Evolutionary conservation across 2,329 filamentous ascomycete genomes (phyloP).

Genomic region (Exophiala viscosa): DNA sequence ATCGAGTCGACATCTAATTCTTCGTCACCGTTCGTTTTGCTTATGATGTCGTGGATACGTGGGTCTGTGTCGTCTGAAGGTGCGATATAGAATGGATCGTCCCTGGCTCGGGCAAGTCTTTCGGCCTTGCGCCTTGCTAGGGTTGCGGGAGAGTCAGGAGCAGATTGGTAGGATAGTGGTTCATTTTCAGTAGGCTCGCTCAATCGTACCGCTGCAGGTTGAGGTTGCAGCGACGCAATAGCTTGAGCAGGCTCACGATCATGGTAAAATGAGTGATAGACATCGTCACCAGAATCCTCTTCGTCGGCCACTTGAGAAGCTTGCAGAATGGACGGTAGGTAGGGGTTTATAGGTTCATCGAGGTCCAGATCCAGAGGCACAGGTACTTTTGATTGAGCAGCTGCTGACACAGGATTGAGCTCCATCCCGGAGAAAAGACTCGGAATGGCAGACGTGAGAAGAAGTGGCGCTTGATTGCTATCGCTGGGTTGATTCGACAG

Average conservation of each 20-base stretch:
- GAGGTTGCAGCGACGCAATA: slow-evolving; percentile 21
- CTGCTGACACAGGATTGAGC: slow-evolving; percentile 80
- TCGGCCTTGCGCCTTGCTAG: slow-evolving; percentile 71
- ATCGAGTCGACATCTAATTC: slow-evolving; percentile 90
- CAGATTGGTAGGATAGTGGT: slow-evolving; percentile 38
- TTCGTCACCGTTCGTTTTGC: slow-evolving; percentile 61
- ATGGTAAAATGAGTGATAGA: slow-evolving; percentile 44
- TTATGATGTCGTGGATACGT: slow-evolving; percentile 58
- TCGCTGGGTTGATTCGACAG: slow-evolving; percentile 33
- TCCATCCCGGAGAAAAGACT: slow-evolving; percentile 82
- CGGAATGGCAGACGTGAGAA: slow-evolving; percentile 87
- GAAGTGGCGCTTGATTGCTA: slow-evolving; percentile 63
- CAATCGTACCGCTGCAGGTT: slow-evolving; percentile 8
- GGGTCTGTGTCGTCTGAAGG: slow-evolving; percentile 64
- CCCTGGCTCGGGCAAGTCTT: slow-evolving; percentile 74
- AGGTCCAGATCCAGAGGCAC: slow-evolving; percentile 72
- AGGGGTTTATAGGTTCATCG: slow-evolving; percentile 74
- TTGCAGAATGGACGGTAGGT: slow-evolving; percentile 63
- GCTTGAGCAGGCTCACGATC: slow-evolving; percentile 29
- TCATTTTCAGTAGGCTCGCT: slow-evolving; percentile 17
- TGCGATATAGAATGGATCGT: slow-evolving; percentile 93
- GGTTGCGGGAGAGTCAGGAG: slow-evolving; percentile 67
- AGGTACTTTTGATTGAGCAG: slow-evolving; percentile 82
- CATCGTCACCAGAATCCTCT: slow-evolving; percentile 47
- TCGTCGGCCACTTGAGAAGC: slow-evolving; percentile 40